Evolutionary conservation across 78 protist species (phyloP).

Genomic region (Dictyostelium firmibasis): DNA sequence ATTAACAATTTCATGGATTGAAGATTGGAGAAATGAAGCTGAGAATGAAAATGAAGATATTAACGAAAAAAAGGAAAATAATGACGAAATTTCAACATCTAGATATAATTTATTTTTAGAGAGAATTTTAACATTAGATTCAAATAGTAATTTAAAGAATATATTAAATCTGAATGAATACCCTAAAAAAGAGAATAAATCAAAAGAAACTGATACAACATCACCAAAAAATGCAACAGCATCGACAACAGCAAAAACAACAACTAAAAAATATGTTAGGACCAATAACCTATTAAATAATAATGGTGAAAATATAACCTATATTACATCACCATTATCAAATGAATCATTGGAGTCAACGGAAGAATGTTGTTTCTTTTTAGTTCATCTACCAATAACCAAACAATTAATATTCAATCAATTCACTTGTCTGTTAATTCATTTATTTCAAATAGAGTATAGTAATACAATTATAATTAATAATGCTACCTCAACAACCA

Average conservation of each 20-base stretch:
- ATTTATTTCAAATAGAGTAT: background rate
- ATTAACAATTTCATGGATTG: background rate
- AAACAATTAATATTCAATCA: background rate
- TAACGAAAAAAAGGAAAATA: background rate
- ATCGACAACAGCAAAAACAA: background rate
- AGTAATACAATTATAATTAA: background rate
- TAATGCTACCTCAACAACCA: background rate
- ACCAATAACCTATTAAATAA: background rate
- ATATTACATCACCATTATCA: slow-evolving; percentile 8
- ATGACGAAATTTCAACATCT: background rate
- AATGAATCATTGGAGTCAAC: background rate
- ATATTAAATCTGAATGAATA: background rate
- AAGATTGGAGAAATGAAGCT: background rate
- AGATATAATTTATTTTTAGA: background rate
- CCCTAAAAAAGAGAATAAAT: background rate
- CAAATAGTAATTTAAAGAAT: background rate
- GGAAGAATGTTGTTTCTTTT: background rate
- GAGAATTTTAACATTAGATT: background rate
- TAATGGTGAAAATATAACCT: background rate
- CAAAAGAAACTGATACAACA: background rate
- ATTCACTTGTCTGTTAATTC: background rate
- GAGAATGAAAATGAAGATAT: background rate
- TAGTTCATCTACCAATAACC: background rate
- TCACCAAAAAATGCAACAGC: background rate
- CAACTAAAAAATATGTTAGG: background rate